Percentiles rank a stretch among this genome's conserved stretches.
Conservation (phyloP, 2,329 filamentous ascomycete species). For the Colletotrichum brevisporum region DNA sequence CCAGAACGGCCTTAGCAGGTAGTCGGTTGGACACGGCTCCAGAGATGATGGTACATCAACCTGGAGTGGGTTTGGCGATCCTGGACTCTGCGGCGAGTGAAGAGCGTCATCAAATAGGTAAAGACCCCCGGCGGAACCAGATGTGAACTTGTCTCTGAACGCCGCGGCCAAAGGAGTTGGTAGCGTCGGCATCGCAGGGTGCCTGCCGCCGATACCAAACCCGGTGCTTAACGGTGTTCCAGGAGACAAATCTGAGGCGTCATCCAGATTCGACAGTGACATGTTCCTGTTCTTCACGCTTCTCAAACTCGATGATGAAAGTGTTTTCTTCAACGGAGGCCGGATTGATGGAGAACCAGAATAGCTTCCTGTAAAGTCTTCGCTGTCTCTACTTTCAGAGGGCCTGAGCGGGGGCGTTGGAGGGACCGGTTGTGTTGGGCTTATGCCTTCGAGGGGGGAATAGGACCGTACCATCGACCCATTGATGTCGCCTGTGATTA, state of each 20-base stretch:
- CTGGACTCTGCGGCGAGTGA: conserved; percentile 75
- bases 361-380: conserved; percentile 57
- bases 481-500: neutral
- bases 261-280: conserved; percentile 74
- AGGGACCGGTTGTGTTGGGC: conserved; percentile 39
- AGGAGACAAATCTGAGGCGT: conserved; percentile 77
- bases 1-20: conserved; percentile 96
- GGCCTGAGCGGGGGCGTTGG: conserved; percentile 47
- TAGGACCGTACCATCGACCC: conserved; percentile 25
- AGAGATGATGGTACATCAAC: conserved; percentile 81
- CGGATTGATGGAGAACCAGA: conserved; percentile 68
- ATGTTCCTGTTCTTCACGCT: conserved; percentile 83
- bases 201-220: conserved; percentile 66
- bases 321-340: conserved; percentile 73
- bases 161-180: conserved; percentile 77
- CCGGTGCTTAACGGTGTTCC: conserved; percentile 80
- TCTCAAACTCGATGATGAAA: conserved; percentile 78
- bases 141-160: conserved; percentile 71
- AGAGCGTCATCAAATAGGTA: conserved; percentile 89
- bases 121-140: conserved; percentile 75
- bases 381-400: conserved; percentile 49
- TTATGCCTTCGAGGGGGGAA: conserved; percentile 39
- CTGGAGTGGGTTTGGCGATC: conserved; percentile 74
- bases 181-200: conserved; percentile 72
- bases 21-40: conserved; percentile 92